phyloP scores from a whole-genome alignment of 768 basidiomycete species.

The Lactifluus subvellereus region DNA sequence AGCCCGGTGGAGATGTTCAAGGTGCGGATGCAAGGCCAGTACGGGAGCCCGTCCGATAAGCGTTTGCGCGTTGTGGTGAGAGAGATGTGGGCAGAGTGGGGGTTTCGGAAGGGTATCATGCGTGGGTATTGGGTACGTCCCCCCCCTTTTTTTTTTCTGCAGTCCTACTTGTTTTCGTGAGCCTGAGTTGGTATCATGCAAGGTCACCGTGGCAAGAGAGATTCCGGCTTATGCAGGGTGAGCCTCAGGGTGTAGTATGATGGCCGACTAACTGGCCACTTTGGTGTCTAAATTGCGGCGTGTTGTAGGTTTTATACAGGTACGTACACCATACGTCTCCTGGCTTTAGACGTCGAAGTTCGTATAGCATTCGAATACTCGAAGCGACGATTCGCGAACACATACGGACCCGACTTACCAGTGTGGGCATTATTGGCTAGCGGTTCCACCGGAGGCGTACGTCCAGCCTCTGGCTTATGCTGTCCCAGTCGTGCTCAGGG shows the following conservation, averaged over 20 bases:
- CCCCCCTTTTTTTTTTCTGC: neutral
- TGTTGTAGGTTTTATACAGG: constrained; percentile 60
- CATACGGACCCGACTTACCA: constrained; percentile 63
- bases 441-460: constrained; percentile 76
- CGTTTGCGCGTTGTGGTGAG: constrained; percentile 60
- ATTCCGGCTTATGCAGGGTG: constrained; percentile 95
- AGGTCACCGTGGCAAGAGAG: constrained; percentile 89
- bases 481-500: neutral
- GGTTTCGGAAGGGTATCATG: constrained; percentile 87
- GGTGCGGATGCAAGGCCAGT: constrained; percentile 95
- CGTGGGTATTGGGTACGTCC: constrained; percentile 86
- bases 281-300: neutral
- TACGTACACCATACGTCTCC: constrained; percentile 25
- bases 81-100: constrained; percentile 87
- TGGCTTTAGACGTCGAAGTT: neutral
- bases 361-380: constrained; percentile 77
- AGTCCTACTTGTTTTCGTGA: neutral
- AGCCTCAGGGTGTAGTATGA: neutral
- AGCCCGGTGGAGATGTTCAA: constrained; percentile 99
- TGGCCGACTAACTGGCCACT: too few species aligned
- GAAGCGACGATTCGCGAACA: constrained; percentile 65
- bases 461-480: constrained; percentile 28
- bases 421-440: constrained; percentile 82
- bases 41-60: constrained; percentile 76
- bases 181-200: neutral